Percentiles rank a stretch among this genome's conserved stretches.
phyloP scores from a whole-genome alignment of 352 stramenopile species.

The Pythium dissimile region DNA sequence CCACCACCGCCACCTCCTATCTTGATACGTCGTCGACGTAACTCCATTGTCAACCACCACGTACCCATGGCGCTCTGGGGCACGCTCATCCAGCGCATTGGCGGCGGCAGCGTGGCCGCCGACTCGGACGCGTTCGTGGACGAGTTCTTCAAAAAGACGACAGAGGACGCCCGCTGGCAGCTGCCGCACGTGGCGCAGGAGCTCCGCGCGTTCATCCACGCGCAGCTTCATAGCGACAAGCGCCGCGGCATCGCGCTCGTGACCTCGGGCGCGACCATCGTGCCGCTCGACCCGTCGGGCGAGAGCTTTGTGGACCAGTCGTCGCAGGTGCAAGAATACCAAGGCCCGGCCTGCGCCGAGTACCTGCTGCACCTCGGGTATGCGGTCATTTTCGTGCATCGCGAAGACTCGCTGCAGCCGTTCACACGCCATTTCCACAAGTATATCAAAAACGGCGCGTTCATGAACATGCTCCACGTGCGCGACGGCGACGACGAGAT shows the following conservation, averaged over 20 bases:
- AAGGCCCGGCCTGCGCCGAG: constrained; percentile 72
- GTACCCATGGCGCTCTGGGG: constrained; percentile 78
- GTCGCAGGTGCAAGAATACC: constrained; percentile 68
- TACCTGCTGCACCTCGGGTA: constrained; percentile 78
- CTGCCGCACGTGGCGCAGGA: constrained; percentile 35
- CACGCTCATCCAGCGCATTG: constrained; percentile 72
- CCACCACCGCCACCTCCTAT: background rate
- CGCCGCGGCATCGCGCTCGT: constrained; percentile 73
- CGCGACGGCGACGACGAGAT: constrained; percentile 45
- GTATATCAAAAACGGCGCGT: constrained; percentile 76
- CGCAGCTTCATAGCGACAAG: constrained; percentile 42
- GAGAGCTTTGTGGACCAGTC: constrained; percentile 76
- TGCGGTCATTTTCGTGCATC: constrained; percentile 79
- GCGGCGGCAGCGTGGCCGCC: constrained; percentile 39
- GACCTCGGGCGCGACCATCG: constrained; percentile 74
- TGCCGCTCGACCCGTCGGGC: constrained; percentile 60
- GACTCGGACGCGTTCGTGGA: constrained; percentile 77
- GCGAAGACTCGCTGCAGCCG: constrained; percentile 69
- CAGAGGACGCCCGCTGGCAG: constrained; percentile 55
- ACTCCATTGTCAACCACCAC: no score
- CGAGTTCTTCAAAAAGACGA: constrained; percentile 78
- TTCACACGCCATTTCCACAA: constrained; percentile 85
- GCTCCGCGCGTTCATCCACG: constrained; percentile 52
- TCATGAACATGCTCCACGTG: constrained; percentile 79
- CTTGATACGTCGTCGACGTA: background rate